These are phyloP conservation scores for Ophiostoma ulmi DNA, from an alignment of 2,329 filamentous ascomycete species.

Conservation along the genomic window DNA sequence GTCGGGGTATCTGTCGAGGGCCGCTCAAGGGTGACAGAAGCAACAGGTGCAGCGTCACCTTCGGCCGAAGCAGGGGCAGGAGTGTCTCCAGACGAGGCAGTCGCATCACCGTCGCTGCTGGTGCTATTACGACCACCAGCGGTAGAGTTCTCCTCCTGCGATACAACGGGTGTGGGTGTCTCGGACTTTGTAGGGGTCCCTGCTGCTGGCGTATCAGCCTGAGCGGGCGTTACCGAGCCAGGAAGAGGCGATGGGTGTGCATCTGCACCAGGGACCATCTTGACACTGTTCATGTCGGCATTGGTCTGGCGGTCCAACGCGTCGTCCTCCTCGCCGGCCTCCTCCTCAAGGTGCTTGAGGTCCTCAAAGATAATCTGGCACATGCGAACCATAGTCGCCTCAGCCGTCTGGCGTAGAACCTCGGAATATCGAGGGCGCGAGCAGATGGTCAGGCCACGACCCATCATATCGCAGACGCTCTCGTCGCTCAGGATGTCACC, in stretches of 20 bases:
- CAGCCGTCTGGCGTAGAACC: conserved; percentile 80
- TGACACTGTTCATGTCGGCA: conserved; percentile 67
- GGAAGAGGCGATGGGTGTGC: conserved; percentile 18
- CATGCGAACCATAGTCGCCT: conserved; percentile 98
- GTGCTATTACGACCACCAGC: neutral
- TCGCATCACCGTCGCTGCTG: conserved; percentile 12
- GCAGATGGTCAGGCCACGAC: conserved; percentile 93
- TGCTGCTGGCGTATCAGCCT: neutral
- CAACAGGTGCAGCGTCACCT: neutral
- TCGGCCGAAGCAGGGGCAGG: neutral
- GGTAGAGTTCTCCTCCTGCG: neutral
- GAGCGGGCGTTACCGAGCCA: conserved; percentile 26
- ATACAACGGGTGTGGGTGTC: neutral
- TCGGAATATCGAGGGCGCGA: conserved; percentile 90
- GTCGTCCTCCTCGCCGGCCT: conserved; percentile 62
- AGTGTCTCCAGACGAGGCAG: neutral
- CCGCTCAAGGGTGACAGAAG: neutral
- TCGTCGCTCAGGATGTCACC: conserved; percentile 94
- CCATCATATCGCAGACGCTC: conserved; percentile 99
- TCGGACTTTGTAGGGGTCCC: neutral
- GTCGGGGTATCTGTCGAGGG: neutral
- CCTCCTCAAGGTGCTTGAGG: conserved; percentile 77
- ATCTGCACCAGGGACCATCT: conserved; percentile 75
- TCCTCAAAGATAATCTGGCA: conserved; percentile 97
- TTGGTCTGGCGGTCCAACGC: conserved; percentile 62